Conservation (phyloP, 2,329 filamentous ascomycete species). For the Aspergillus udagawae region DNA sequence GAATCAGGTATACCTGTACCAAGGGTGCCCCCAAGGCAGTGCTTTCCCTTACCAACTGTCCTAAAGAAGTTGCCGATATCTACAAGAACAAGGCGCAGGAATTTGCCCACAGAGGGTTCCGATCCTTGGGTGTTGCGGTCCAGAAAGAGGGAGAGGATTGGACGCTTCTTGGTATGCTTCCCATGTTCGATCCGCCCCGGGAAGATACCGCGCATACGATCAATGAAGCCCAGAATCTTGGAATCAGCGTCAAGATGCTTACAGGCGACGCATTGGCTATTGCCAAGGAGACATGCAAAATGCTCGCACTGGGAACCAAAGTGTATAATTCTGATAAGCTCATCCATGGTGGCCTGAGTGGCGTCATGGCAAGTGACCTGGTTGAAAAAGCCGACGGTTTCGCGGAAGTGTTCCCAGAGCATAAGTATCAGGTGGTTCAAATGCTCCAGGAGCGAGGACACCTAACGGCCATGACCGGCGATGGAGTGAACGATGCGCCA, state of each 20-base stretch:
- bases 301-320: conserved; percentile 73
- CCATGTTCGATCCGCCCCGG: conserved; percentile 76
- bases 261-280: conserved; percentile 77
- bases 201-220: conserved; percentile 77
- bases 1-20: conserved; percentile 67
- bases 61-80: conserved; percentile 58
- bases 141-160: conserved; percentile 71
- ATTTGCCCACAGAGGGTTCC: conserved; percentile 74
- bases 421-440: conserved; percentile 72
- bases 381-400: conserved; percentile 72
- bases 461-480: conserved; percentile 70
- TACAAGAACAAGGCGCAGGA: conserved; percentile 71
- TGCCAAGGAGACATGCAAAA: conserved; percentile 77
- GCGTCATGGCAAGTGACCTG: conserved; percentile 69
- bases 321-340: conserved; percentile 77
- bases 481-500: conserved; percentile 71
- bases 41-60: conserved; percentile 64
- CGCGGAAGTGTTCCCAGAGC: conserved; percentile 70
- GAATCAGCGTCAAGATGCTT: conserved; percentile 76
- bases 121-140: conserved; percentile 72
- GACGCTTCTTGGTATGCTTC: conserved; percentile 71
- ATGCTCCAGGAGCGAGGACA: conserved; percentile 71
- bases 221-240: conserved; percentile 68
- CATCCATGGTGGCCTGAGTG: conserved; percentile 69
- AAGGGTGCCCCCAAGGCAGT: conserved; percentile 76